These are phyloP conservation scores for Phytophthora sp. DNA, from an alignment of 352 stramenopile genomes.

Conservation along the genomic window DNA sequence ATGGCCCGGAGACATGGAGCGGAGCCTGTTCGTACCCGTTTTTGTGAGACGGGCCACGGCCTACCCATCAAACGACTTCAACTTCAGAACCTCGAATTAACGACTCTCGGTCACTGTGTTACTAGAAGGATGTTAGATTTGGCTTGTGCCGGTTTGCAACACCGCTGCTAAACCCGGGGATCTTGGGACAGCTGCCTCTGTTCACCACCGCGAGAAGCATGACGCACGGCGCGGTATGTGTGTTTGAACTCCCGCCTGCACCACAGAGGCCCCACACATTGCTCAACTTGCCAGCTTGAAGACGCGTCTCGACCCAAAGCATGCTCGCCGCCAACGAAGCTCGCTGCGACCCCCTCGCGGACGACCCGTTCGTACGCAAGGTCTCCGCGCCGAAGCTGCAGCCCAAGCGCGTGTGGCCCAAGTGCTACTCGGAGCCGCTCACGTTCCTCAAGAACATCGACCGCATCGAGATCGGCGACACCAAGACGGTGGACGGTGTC, in stretches of 20 bases:
- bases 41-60: slow-evolving; percentile 2
- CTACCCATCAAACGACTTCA: slow-evolving; percentile 6
- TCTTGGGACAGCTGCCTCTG: not conserved
- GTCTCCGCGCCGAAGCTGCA: slow-evolving; percentile 17
- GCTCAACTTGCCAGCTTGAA: slow-evolving; percentile 15
- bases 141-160: too few species aligned
- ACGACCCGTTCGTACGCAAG: slow-evolving; percentile 11
- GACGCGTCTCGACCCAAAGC: not conserved
- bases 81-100: not conserved
- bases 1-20: not conserved
- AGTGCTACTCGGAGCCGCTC: slow-evolving; percentile 36
- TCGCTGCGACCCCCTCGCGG: not conserved
- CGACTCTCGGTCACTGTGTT: too few species aligned
- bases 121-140: not conserved
- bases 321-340: not conserved
- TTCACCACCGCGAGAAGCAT: slow-evolving; percentile 1
- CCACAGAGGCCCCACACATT: slow-evolving; percentile 7
- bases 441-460: slow-evolving; percentile 43
- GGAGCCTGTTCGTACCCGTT: not conserved
- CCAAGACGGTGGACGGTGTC: slow-evolving; percentile 39
- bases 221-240: not conserved
- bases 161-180: not conserved
- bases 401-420: slow-evolving; percentile 29
- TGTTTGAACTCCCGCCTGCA: not conserved
- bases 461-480: slow-evolving; percentile 43